Evolutionary conservation across 2,329 filamentous ascomycete genomes (phyloP), one percentile per base, ranked within the genome.

Genomic region (Neopestalotiopsis rosae): DNA sequence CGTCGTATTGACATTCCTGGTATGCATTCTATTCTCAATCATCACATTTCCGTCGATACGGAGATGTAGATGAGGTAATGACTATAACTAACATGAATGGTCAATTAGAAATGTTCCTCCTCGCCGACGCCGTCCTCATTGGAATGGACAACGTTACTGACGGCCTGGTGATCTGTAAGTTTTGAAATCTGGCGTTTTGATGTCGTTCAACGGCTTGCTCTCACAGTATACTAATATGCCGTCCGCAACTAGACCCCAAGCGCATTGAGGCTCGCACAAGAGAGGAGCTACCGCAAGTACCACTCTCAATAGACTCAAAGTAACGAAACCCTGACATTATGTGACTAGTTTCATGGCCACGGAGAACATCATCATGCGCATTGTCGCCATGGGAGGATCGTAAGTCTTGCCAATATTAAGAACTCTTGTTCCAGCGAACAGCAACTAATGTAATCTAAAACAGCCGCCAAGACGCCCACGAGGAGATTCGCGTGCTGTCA

Each of bases 401-500:
- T 38, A 38, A 38, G 34, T 38, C 34, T 38, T 38, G 34, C 34
- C 34, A 38, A 10, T 38, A 7, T 10, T 10, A 2, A 10, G 6
- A 38, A 38, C 34, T 7, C 34, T 38, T 4, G 24, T 28, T 28
- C 24, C 10, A 5, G 34, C 10, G 34, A 38, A 38, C 34, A 38
- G 10, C 10, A 38, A 38, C 10, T 38, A 10, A 38, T 10, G 10
- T 6, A 38, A 38, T 38, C 34, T 38, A 10, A 7, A 38, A 38
- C 34, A 38, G 34, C 20, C 70, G 76, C 67, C 77, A 78, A 68
- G 74, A 77, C 67, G 92, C 93, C 1, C 94, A 97, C 81, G 94
- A 97, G 82, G 61, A 64, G 80, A 95, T 97, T 75, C 91, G 92
- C 7, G 92, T 97, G 1, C 86, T 97, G 59, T 93, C 88, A 2